Percentiles rank a stretch among this genome's conserved stretches.
Conservation (phyloP, 768 basidiomycete genomes). For the Leccinum broughii region DNA sequence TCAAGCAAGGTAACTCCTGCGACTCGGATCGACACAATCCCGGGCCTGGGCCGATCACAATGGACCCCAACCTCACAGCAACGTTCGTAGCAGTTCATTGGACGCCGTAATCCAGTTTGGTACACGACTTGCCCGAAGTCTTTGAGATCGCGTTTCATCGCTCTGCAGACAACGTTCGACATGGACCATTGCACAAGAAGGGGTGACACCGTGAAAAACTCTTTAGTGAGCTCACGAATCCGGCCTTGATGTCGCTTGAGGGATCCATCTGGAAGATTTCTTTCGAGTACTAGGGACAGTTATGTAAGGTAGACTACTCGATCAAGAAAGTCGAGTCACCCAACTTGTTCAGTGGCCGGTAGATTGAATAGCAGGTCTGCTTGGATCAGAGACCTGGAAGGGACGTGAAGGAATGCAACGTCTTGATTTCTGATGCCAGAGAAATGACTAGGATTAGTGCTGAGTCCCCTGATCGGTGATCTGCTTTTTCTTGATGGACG, state of each 20-base stretch:
- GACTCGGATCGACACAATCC: no score
- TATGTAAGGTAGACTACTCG: not conserved
- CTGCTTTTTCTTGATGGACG: not conserved
- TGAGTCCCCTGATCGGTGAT: not conserved
- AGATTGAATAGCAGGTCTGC: constrained; percentile 87
- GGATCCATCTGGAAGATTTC: constrained; percentile 30
- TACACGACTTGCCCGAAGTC: no score
- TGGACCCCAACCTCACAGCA: no score
- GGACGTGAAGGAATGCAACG: constrained; percentile 75
- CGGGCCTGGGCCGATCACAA: no score
- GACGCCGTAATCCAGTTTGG: no score
- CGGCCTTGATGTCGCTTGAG: constrained; percentile 29
- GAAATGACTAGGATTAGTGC: constrained; percentile 52
- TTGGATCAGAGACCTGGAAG: constrained; percentile 70
- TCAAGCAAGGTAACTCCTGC: no score
- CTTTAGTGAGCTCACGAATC: constrained; percentile 33
- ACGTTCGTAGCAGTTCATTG: no score
- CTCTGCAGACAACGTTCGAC: constrained; percentile 25
- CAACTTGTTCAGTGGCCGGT: constrained; percentile 72
- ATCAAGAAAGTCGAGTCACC: not conserved
- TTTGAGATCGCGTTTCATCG: constrained; percentile 54
- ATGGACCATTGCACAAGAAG: not conserved
- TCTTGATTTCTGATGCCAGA: constrained; percentile 75
- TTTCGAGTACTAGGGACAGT: constrained; percentile 38
- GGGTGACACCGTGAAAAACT: constrained; percentile 18